Evolutionary conservation across 495 filamentous ascomycete genomes (phyloP), one percentile per base, ranked within the genome.

Genomic region (Hypoxylon fuscum): DNA sequence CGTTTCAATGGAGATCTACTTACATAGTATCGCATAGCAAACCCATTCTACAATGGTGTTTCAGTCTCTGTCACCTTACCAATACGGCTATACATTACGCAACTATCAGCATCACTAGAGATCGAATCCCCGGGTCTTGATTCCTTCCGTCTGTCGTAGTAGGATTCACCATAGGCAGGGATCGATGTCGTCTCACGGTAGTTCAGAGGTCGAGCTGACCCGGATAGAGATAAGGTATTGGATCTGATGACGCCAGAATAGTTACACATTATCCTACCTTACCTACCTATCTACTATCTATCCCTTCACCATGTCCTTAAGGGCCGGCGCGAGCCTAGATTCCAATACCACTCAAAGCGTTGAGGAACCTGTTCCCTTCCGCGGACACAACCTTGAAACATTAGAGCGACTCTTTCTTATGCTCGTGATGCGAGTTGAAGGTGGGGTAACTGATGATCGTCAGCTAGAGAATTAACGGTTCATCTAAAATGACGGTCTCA

Each of bases 191-290:
- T 55, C 44, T 56, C 40, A 62, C 59, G 59, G 59, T 49, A 62
- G 49, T 62, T 62, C 46, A 42, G 8, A 41, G 22, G 46, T 52
- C 47, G 32, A 38, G 57, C 47, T 52, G 31, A 48, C 41, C 47
- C 41, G 48, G 14, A 34, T 20, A 40, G n/a, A 62, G 59, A 62
- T 62, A 62, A 62, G 59, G 38, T 43, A 37, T 62, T 50, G 43
- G 35, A 51, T 55, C 59, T 55, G 50, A 62, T 62, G 59, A 62
- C 51, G 27, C 44, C 38, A 27, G 59, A 47, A 55, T 45, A 45
- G 58, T 62, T 48, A 35, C 35, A 55, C 43, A 20, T 54, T 42
- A 49, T 54, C 57, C 57, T 61, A 42, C 42, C 42, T 48, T 25
- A 47, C 48, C 32, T 48, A 34, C 25, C 29, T 10, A 27, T 27